Percentiles rank a stretch among this genome's conserved stretches.
These are phyloP conservation scores for Colletotrichum musicola DNA, from an alignment of 2,329 filamentous ascomycete species.

Conservation along the genomic window DNA sequence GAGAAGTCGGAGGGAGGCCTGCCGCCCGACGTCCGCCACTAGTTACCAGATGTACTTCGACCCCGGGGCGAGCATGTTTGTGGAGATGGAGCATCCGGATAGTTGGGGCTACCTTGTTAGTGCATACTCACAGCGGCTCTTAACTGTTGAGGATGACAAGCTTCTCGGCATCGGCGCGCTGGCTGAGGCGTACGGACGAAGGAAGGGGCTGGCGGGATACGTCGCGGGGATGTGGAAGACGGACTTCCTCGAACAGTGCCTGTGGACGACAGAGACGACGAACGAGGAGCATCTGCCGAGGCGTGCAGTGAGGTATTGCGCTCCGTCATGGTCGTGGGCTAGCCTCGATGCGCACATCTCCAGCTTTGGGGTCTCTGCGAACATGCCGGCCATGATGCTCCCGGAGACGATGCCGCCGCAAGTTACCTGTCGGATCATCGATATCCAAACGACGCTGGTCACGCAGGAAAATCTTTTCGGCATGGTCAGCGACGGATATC, in stretches of 20 bases:
- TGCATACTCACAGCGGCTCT: background rate
- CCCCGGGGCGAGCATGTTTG: background rate
- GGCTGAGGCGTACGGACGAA: background rate
- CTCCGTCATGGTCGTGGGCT: slow-evolving; percentile 7
- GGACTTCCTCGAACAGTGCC: background rate
- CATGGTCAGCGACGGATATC: background rate
- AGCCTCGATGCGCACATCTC: background rate
- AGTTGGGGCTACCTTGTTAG: background rate
- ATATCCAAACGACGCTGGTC: background rate
- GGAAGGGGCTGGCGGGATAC: background rate
- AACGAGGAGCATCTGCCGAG: background rate
- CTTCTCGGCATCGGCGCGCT: background rate
- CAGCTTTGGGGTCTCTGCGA: background rate
- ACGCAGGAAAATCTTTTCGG: background rate
- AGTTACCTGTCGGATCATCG: background rate
- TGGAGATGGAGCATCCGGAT: background rate
- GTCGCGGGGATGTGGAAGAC: background rate
- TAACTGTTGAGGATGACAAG: background rate
- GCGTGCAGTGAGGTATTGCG: background rate
- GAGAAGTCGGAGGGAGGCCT: background rate
- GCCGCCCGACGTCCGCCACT: background rate
- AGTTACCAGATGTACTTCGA: background rate
- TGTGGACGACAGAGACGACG: background rate
- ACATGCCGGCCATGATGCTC: slow-evolving; percentile 9
- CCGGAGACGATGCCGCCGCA: background rate